Evolutionary conservation across 169 alveolate species (phyloP), one percentile per base, ranked within the genome.

Genomic region (Plasmodium gonderi): DNA sequence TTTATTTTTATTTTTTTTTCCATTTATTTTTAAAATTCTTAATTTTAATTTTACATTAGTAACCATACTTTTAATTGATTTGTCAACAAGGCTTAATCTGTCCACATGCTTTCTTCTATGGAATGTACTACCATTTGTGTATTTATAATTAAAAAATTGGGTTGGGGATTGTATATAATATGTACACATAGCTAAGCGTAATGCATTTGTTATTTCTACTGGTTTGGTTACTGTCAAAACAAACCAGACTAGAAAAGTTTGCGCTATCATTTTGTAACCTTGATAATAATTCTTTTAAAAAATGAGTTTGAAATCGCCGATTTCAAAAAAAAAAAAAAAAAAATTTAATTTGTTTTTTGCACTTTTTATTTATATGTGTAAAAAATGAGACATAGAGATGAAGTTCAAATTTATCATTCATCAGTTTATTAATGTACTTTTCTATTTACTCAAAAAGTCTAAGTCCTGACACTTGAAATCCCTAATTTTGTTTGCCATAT

Each of bases 11-110:
- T 26, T 9, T 31, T 31, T 38, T 31, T 3, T 11, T n/a, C 51
- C 60, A 74, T 38, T 76, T 76, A 76, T 38, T 12, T 5, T 23
- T 31, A 68, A 68, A 29, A 31, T 68, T 31, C 14, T 40, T 47
- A 0, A 78, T 2, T 26, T 49, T n/a, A 4, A 49, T 9, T 31
- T 9, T 31, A 26, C 31, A 49, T 26, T 29, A 14, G 23, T 36
- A 47, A 17, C 17, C 20, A 80, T 89, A 89, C 94, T 77, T 89
- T 89, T 89, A 77, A 89, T 45, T 45, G 94, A 77, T 23, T 89
- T 79, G 54, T 89, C 94, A 3, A 89, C 79, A 36, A 76, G 60
- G 26, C 51, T 77, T 17, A 51, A 67, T 67, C 92, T 85, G 68
- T 49, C 64, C 36, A 72, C 29, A 85, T 33, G 65, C 26, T 60